A percentile compares a stretch with the other conserved stretches of the same genome.
Conservation (phyloP, 139 green algal species). For the Desmodesmus armatus region DNA sequence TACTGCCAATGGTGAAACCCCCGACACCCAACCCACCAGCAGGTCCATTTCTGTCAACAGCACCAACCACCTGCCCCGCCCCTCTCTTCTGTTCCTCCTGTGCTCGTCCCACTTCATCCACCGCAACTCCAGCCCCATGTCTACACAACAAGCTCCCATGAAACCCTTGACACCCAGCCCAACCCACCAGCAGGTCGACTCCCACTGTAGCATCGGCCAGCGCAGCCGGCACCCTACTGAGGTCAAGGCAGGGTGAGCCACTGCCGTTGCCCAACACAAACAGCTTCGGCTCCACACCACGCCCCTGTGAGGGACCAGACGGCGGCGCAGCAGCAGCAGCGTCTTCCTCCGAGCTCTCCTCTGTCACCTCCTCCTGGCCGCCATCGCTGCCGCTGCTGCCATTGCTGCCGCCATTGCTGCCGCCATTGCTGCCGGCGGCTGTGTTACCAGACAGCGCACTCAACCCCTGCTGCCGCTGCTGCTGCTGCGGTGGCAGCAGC, state of each 20-base stretch:
- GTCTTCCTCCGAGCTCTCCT: not conserved
- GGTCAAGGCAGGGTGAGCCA: constrained; percentile 95
- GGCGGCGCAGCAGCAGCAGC: not conserved
- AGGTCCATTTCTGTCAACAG: not conserved
- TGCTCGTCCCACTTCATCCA: too few relatives aligned
- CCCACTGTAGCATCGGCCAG: constrained; percentile 79
- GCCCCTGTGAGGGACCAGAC: constrained; percentile 41
- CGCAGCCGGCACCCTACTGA: constrained; percentile 81
- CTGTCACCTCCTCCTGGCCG: not conserved
- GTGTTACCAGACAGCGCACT: too few relatives aligned
- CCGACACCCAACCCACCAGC: not conserved
- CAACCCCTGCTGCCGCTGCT: not conserved
- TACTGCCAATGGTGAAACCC: too few relatives aligned
- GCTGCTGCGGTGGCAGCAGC: constrained; percentile 12
- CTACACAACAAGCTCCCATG: too few relatives aligned
- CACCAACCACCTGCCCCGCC: too few relatives aligned
- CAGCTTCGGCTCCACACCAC: constrained; percentile 62
- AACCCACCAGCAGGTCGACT: constrained; percentile 90
- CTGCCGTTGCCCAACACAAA: constrained; percentile 88
- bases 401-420: not conserved
- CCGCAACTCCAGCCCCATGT: too few relatives aligned
- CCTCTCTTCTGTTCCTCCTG: too few relatives aligned
- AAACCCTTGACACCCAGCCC: too few relatives aligned
- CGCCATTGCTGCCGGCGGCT: not conserved
- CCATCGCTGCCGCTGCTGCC: not conserved